Conservation (phyloP, 768 basidiomycete species). For the Trametes cubensis region DNA sequence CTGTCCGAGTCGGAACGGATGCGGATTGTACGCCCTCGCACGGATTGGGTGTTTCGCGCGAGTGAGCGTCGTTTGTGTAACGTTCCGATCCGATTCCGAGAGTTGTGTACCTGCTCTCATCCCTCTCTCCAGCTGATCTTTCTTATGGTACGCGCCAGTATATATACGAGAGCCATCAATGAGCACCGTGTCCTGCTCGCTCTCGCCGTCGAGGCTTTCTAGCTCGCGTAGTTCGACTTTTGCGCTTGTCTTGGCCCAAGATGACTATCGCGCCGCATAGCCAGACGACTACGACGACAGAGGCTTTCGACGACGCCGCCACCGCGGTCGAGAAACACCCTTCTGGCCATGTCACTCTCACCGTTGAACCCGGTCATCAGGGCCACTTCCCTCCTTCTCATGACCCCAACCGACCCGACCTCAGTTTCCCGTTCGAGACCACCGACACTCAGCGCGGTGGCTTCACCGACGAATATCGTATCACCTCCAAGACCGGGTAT, state of each 20-base stretch:
- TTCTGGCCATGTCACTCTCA: constrained; percentile 10
- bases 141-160: constrained; percentile 1
- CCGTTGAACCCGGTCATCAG: not conserved
- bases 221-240: not conserved
- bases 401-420: constrained; percentile 28
- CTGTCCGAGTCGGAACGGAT: constrained; percentile 10
- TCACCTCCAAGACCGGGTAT: constrained; percentile 33
- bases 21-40: not conserved
- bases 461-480: constrained; percentile 40
- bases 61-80: not conserved
- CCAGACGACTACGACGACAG: constrained; percentile 15
- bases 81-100: constrained; percentile 15
- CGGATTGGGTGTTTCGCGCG: not conserved
- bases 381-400: constrained; percentile 23
- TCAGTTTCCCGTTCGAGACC: constrained; percentile 35
- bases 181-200: not conserved
- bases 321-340: constrained; percentile 8
- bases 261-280: constrained; percentile 5
- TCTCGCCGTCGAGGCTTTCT: not conserved
- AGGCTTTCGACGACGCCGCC: constrained; percentile 7
- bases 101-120: not conserved
- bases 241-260: not conserved
- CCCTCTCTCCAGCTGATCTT: not conserved
- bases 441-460: constrained; percentile 31
- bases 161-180: not conserved